Conservation (phyloP, 306 rosid genomes). For the Alnus glutinosa region DNA sequence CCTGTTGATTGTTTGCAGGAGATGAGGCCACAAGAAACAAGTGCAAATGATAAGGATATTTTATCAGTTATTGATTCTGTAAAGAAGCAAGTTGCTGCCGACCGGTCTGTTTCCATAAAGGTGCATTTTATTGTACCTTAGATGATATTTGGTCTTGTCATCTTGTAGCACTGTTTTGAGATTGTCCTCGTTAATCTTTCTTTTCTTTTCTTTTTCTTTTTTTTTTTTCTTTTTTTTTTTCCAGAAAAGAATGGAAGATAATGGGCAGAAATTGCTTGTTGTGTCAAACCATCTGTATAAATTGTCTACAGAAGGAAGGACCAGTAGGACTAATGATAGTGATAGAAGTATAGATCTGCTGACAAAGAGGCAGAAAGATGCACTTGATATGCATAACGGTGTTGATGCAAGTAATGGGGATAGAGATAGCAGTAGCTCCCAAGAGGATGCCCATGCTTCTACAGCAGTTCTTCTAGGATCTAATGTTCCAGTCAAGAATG, state of each 20-base stretch:
- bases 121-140: conserved; percentile 36
- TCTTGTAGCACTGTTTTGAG: conserved; percentile 18
- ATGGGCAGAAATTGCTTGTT: conserved; percentile 64
- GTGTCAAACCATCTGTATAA: conserved; percentile 55
- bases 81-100: conserved; percentile 72
- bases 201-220: background rate
- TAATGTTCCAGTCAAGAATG: conserved; percentile 85
- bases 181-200: background rate
- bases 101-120: conserved; percentile 60
- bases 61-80: conserved; percentile 62
- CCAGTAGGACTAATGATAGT: conserved; percentile 26
- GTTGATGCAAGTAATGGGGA: conserved; percentile 59
- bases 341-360: conserved; percentile 57
- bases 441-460: conserved; percentile 73
- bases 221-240: conserved; percentile 23
- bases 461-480: conserved; percentile 96
- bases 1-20: conserved; percentile 38
- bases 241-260: conserved; percentile 86
- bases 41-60: conserved; percentile 52
- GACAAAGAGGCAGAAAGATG: conserved; percentile 83
- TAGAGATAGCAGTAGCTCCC: conserved; percentile 53
- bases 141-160: conserved; percentile 12
- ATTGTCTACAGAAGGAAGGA: conserved; percentile 64
- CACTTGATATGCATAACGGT: conserved; percentile 82
- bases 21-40: conserved; percentile 35